Evolutionary conservation across 1,284 basidiomycete genomes (phyloP), one percentile per base, ranked within the genome.

Genomic region (Cerrena zonata): DNA sequence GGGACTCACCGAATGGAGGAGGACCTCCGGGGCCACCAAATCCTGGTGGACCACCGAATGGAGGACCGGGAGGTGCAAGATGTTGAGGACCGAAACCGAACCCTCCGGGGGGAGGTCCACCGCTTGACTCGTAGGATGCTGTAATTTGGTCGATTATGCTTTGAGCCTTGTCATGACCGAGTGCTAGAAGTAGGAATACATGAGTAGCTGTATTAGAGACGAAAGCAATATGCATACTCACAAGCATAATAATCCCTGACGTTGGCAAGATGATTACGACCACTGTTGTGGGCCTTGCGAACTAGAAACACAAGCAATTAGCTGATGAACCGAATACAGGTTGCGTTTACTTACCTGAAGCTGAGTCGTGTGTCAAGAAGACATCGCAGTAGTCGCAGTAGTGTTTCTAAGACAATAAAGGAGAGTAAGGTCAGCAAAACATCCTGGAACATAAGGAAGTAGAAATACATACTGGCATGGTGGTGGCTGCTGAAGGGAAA

Each of bases 231-330:
- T 23, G 12, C 13, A n/a, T 11, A 65, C 87, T 55, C 58, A 93
- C 90, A 92, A 25, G 92, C 90, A 71, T 98, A 99, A 69, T 98
- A 99, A 63, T 99, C 95, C 57, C 93, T 78, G 54, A 99, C 95
- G 65, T 99, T 99, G 47, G 91, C 79, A 39, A 98, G 78, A 66
- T 99, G 95, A 71, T 99, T 99, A 53, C 94, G 79, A 54, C 95
- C 95, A 57, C 86, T 92, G 72, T 98, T 98, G 71, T 99, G 95
- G 44, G 95, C 95, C 71, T 97, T 97, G 58, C 95, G 89, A 30
- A 98, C 95, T 91, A 66, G 49, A 48, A 38, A n/a, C n/a, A n/a
- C n/a, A n/a, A n/a, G n/a, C n/a, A n/a, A n/a, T n/a, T n/a, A n/a
- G n/a, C n/a, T n/a, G n/a, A n/a, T n/a, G n/a, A n/a, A n/a, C n/a